Conservation (phyloP, 805 yeast genomes). For the Kazachstania psychrophila region DNA sequence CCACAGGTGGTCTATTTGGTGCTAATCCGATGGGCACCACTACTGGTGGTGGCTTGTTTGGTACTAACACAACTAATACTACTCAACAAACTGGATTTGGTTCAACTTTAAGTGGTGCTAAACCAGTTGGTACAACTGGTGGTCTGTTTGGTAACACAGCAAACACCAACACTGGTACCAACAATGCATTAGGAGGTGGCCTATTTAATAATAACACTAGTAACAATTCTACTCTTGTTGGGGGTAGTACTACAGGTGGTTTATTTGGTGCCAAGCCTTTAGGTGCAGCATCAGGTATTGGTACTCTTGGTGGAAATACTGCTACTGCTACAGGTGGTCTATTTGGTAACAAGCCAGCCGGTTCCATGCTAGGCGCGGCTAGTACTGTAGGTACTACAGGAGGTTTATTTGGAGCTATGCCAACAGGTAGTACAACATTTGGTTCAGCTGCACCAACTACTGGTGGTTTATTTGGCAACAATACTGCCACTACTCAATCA, state of each 20-base stretch:
- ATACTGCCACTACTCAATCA: conserved; percentile 1
- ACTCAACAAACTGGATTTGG: no score
- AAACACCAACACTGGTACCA: background rate
- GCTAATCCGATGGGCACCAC: conserved; percentile 1
- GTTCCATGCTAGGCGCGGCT: background rate
- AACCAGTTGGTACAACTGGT: background rate
- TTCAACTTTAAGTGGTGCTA: no score
- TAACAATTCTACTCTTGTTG: background rate
- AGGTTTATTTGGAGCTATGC: conserved; percentile 4
- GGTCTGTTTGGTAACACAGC: conserved; percentile 13
- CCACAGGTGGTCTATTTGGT: conserved; percentile 26
- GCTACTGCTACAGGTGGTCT: conserved; percentile 17
- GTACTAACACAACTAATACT: conserved; percentile 1
- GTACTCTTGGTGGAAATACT: background rate
- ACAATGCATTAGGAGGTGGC: conserved; percentile 2
- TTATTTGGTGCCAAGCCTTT: conserved; percentile 32
- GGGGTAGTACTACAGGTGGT: conserved; percentile 8
- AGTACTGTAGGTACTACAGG: conserved; percentile 1
- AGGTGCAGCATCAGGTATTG: conserved; percentile 1
- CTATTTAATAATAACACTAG: background rate
- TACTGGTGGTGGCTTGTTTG: conserved; percentile 17
- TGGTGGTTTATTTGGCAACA: conserved; percentile 29
- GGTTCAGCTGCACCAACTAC: conserved; percentile 17
- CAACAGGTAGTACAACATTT: conserved; percentile 1
- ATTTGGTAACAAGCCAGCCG: conserved; percentile 28